phyloP scores from a whole-genome alignment of 1,284 basidiomycete species.

The Cutaneotrichosporon sp. region DNA sequence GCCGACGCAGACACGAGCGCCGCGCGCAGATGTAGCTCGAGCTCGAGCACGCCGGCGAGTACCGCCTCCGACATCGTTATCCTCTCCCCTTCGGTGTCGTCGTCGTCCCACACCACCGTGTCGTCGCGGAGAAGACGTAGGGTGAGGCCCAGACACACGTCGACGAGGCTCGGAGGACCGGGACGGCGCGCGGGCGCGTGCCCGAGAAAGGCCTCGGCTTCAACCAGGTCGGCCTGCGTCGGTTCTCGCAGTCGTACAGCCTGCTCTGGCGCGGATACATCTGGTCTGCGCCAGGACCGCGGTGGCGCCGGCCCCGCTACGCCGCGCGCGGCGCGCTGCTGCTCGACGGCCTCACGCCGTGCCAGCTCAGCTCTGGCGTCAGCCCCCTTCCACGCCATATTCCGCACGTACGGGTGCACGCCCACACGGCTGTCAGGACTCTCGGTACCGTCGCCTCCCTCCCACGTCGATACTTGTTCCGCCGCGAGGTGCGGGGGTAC shows the following conservation, averaged over 20 bases:
- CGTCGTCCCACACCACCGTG: constrained; percentile 8
- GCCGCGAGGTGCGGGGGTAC: constrained; percentile 2
- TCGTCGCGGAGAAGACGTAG: constrained; percentile 25
- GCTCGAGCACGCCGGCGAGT: constrained; percentile 26
- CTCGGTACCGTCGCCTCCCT: too few relatives aligned
- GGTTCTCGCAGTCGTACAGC: background rate
- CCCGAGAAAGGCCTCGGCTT: constrained; percentile 1
- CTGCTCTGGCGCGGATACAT: background rate
- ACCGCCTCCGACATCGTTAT: constrained; percentile 24
- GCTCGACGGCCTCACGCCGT: constrained; percentile 25
- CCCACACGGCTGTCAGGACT: background rate
- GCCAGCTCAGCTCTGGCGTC: constrained; percentile 32
- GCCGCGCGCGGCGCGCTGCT: constrained; percentile 25
- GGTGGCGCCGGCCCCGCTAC: constrained; percentile 41
- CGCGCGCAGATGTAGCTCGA: constrained; percentile 28
- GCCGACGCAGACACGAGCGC: constrained; percentile 21
- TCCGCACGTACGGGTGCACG: constrained; percentile 32
- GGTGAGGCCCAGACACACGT: constrained; percentile 23
- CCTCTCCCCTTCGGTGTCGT: background rate
- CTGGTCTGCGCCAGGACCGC: constrained; percentile 29
- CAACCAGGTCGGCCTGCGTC: background rate
- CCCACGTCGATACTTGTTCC: background rate
- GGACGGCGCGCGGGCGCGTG: background rate
- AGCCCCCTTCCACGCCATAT: background rate
- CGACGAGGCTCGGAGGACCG: constrained; percentile 18